phyloP scores from a whole-genome alignment of 345 rosid species.

The Raphanus sativus region DNA sequence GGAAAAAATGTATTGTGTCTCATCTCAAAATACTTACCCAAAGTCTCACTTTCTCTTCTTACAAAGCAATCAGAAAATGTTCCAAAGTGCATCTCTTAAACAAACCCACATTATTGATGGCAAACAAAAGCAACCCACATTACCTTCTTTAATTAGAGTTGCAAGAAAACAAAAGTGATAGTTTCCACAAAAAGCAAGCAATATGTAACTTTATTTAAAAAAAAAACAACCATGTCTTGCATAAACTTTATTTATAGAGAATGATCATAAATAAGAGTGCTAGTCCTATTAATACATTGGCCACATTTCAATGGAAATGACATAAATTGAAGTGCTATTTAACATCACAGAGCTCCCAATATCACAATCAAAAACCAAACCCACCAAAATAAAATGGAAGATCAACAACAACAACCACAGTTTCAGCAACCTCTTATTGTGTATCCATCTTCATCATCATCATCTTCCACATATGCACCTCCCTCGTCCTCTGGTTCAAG shows the following conservation, averaged over 20 bases:
- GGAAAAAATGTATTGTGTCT: constrained; percentile 38
- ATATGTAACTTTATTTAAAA: constrained; percentile 33
- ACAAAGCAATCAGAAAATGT: constrained; percentile 41
- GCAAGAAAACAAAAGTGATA: neutral
- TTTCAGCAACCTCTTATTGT: constrained; percentile 47
- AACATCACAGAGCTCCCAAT: neutral
- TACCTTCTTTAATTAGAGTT: neutral
- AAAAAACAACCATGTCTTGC: neutral
- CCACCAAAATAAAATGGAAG: constrained; percentile 23
- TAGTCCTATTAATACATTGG: constrained; percentile 26
- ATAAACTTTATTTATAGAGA: constrained; percentile 9
- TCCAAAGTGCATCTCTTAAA: constrained; percentile 33
- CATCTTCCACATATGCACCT: constrained; percentile 9
- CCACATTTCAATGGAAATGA: neutral
- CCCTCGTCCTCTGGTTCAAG: constrained; percentile 48
- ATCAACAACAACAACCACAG: constrained; percentile 21
- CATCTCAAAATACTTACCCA: constrained; percentile 32
- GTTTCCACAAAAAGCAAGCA: constrained; percentile 32
- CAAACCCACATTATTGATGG: constrained; percentile 9
- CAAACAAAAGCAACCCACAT: constrained; percentile 1
- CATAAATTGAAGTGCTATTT: constrained; percentile 16
- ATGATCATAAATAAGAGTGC: neutral
- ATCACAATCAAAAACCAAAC: constrained; percentile 3
- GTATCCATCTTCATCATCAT: constrained; percentile 49
- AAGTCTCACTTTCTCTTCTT: constrained; percentile 46